These are phyloP conservation scores for Ehretia macrophylla DNA, from an alignment of 257 asterid species.

Conservation along the genomic window DNA sequence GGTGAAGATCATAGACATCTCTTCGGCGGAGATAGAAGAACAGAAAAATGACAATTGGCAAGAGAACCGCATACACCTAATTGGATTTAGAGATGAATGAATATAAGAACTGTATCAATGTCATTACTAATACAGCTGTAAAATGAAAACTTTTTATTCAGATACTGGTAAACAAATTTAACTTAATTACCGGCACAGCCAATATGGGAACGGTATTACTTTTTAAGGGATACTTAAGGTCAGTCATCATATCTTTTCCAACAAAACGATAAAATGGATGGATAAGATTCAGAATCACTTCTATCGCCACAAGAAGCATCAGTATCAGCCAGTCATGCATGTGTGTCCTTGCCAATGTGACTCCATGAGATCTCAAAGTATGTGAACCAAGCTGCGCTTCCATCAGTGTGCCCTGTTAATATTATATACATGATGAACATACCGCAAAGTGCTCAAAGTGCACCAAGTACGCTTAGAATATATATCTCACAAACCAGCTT, in stretches of 20 bases:
- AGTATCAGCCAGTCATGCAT: slow-evolving; percentile 82
- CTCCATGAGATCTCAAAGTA: slow-evolving; percentile 75
- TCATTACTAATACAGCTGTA: background rate
- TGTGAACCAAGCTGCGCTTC: slow-evolving; percentile 50
- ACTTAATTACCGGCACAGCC: slow-evolving; percentile 65
- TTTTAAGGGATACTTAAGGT: slow-evolving; percentile 67
- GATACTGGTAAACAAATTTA: slow-evolving; percentile 2
- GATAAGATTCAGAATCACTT: slow-evolving; percentile 39
- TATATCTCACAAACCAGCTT: background rate
- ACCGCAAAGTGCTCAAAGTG: background rate
- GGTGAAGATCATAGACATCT: slow-evolving; percentile 86
- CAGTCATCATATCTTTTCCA: slow-evolving; percentile 88
- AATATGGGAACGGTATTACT: slow-evolving; percentile 59
- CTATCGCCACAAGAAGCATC: slow-evolving; percentile 41
- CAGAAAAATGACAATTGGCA: slow-evolving; percentile 62
- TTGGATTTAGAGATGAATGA: slow-evolving; percentile 2
- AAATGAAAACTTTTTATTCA: background rate
- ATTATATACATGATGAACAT: background rate
- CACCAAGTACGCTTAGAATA: background rate
- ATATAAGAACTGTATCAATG: background rate
- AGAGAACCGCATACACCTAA: slow-evolving; percentile 53
- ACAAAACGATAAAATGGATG: slow-evolving; percentile 78
- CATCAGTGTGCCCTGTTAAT: slow-evolving; percentile 52
- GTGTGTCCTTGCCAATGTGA: slow-evolving; percentile 57
- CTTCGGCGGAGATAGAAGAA: slow-evolving; percentile 58